Evolutionary conservation across 495 filamentous ascomycete genomes (phyloP).

Genomic region (Pyrenula aspistea): DNA sequence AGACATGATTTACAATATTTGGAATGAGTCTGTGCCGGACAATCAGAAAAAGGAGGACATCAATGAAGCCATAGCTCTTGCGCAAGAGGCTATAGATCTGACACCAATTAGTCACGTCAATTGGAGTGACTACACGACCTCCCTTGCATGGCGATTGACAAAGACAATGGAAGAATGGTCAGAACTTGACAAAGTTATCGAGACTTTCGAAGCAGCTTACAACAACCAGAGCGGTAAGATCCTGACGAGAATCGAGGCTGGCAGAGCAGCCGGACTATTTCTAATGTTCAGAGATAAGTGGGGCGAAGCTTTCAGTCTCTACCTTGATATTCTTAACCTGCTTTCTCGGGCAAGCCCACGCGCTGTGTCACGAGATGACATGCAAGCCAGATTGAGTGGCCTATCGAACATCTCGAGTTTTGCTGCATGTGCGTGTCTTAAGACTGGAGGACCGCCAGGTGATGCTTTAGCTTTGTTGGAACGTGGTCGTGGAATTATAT

Average conservation of each 20-base stretch:
- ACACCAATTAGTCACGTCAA: not conserved
- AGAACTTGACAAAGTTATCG: not conserved
- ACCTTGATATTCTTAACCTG: not conserved
- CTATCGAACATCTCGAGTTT: conserved; percentile 10
- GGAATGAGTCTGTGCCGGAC: not conserved
- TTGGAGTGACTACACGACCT: not conserved
- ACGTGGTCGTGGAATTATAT: conserved; percentile 15
- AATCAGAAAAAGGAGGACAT: not conserved
- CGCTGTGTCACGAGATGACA: conserved; percentile 4
- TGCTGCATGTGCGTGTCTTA: conserved; percentile 10
- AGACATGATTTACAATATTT: not conserved
- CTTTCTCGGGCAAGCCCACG: conserved; percentile 5
- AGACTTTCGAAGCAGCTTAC: not conserved
- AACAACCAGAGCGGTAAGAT: not conserved
- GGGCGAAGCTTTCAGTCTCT: not conserved
- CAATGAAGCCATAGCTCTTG: not conserved
- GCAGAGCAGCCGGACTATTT: not conserved
- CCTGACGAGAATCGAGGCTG: not conserved
- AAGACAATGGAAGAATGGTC: not conserved
- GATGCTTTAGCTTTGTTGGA: conserved; percentile 15
- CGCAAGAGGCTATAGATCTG: not conserved
- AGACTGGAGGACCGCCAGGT: conserved; percentile 3
- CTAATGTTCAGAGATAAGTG: not conserved
- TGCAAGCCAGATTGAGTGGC: conserved; percentile 9
- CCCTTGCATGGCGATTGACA: not conserved